These are phyloP conservation scores for Xylaria sp. DNA, from an alignment of 2,329 filamentous ascomycete species.

Conservation along the genomic window DNA sequence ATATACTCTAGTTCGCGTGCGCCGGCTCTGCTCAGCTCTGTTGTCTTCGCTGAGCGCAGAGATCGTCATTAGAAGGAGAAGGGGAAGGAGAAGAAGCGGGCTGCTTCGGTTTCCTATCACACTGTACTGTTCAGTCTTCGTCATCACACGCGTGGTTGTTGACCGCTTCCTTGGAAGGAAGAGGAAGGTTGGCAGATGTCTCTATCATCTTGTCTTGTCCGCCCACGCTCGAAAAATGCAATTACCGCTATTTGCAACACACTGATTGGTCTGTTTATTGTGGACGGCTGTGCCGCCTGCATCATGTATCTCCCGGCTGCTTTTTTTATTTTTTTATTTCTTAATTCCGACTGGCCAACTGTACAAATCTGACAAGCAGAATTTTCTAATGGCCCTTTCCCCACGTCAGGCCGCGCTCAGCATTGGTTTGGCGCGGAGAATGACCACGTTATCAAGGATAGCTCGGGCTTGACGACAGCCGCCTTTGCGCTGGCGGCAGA, in stretches of 20 bases:
- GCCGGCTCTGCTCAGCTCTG: neutral
- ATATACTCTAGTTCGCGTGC: neutral
- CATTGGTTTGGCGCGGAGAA: conserved; percentile 7
- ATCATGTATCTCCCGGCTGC: conserved; percentile 24
- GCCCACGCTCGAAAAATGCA: conserved; percentile 1
- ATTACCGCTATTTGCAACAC: conserved; percentile 17
- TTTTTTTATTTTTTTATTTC: conserved; percentile 2
- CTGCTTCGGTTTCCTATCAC: conserved; percentile 1
- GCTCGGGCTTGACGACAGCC: conserved; percentile 6
- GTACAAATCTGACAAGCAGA: conserved; percentile 26
- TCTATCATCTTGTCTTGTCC: conserved; percentile 20
- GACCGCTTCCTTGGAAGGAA: neutral
- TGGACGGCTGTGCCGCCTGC: conserved; percentile 29
- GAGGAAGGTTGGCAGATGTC: conserved; percentile 12
- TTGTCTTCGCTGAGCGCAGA: neutral
- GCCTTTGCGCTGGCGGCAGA: conserved; percentile 12
- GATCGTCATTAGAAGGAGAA: neutral
- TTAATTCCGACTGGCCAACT: conserved; percentile 23
- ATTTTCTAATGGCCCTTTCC: neutral
- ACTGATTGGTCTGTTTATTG: conserved; percentile 30
- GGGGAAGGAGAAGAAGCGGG: neutral
- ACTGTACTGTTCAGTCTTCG: neutral
- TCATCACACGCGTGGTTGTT: conserved; percentile 8
- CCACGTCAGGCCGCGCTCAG: conserved; percentile 11
- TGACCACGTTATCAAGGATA: conserved; percentile 21